Evolutionary conservation across 352 stramenopile species (phyloP).

Genomic region (Pythium chondricola): DNA sequence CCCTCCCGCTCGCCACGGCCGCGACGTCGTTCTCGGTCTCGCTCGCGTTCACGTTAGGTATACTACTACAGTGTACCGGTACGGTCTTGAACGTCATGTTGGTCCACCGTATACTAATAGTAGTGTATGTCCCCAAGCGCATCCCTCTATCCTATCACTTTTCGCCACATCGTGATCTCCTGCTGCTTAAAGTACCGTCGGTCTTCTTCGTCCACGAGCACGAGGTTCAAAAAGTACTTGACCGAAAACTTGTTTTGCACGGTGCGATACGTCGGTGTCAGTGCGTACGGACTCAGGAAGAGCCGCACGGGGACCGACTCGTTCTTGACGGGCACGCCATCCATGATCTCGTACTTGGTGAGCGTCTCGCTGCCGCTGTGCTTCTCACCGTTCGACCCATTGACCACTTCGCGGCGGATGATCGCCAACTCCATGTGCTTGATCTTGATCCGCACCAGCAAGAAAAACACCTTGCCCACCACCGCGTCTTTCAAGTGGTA

Average conservation of each 20-base stretch:
- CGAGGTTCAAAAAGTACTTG: slow-evolving; percentile 97
- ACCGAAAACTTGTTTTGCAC: slow-evolving; percentile 91
- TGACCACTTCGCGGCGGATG: slow-evolving; percentile 91
- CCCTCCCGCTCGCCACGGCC: slow-evolving; percentile 6
- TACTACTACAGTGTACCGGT: background rate
- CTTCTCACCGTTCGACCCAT: slow-evolving; percentile 57
- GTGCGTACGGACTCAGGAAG: slow-evolving; percentile 87
- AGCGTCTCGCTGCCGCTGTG: slow-evolving; percentile 96
- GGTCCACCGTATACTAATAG: too few species aligned
- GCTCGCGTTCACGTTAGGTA: slow-evolving; percentile 13
- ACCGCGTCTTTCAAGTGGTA: slow-evolving; percentile 97
- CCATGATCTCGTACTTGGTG: slow-evolving; percentile 99
- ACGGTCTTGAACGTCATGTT: too few species aligned
- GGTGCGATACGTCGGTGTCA: slow-evolving; percentile 88
- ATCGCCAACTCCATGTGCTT: slow-evolving; percentile 99
- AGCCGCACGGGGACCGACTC: slow-evolving; percentile 96
- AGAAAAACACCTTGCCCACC: slow-evolving; percentile 97
- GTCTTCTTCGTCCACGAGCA: slow-evolving; percentile 98
- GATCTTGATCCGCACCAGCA: slow-evolving; percentile 98
- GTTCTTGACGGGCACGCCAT: slow-evolving; percentile 94
- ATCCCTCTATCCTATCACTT: slow-evolving; percentile 23
- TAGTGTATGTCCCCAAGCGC: too few species aligned
- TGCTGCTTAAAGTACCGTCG: slow-evolving; percentile 99
- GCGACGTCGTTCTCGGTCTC: slow-evolving; percentile 7
- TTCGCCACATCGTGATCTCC: slow-evolving; percentile 96